These are phyloP conservation scores for Talaromyces sp. DNA, from an alignment of 2,329 filamentous ascomycete species.

Conservation along the genomic window DNA sequence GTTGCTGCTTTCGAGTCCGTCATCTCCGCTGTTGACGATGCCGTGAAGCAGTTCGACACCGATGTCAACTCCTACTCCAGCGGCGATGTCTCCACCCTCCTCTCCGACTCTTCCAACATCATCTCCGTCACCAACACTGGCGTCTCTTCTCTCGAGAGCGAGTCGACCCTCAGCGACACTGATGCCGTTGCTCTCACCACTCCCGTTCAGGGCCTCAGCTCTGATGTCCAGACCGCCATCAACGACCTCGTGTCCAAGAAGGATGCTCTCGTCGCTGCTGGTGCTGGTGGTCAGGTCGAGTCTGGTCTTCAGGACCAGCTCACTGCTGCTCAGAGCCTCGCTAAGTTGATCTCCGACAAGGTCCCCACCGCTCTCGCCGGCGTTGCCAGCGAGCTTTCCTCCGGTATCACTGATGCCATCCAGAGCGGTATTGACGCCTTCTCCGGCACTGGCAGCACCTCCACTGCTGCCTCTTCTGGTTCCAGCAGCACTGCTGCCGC, in stretches of 20 bases:
- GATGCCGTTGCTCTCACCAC: constrained; percentile 29
- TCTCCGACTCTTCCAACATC: constrained; percentile 23
- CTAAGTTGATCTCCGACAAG: constrained; percentile 30
- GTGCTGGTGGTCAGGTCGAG: constrained; percentile 24
- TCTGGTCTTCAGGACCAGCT: constrained; percentile 27
- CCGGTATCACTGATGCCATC: constrained; percentile 32
- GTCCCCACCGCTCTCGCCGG: constrained; percentile 26
- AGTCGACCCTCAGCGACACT: constrained; percentile 23
- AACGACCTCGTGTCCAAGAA: constrained; percentile 29
- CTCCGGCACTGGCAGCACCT: constrained; percentile 19
- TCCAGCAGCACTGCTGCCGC: constrained; percentile 14
- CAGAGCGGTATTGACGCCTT: constrained; percentile 31
- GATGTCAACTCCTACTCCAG: constrained; percentile 28
- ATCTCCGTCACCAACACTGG: constrained; percentile 28
- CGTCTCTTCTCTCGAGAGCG: constrained; percentile 24
- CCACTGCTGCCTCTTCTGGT: constrained; percentile 2
- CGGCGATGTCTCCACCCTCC: constrained; percentile 22
- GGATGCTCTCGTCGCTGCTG: constrained; percentile 25
- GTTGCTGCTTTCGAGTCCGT: constrained; percentile 17
- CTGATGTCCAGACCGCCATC: constrained; percentile 26
- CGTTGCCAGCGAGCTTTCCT: constrained; percentile 27
- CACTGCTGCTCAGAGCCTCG: constrained; percentile 26
- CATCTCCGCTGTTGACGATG: constrained; percentile 20
- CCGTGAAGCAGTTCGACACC: constrained; percentile 23
- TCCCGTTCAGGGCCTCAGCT: constrained; percentile 28